Base-by-base conservation (phyloP, 2,329 filamentous ascomycete genomes). In the Ophiostoma himal-ulmi region DNA sequence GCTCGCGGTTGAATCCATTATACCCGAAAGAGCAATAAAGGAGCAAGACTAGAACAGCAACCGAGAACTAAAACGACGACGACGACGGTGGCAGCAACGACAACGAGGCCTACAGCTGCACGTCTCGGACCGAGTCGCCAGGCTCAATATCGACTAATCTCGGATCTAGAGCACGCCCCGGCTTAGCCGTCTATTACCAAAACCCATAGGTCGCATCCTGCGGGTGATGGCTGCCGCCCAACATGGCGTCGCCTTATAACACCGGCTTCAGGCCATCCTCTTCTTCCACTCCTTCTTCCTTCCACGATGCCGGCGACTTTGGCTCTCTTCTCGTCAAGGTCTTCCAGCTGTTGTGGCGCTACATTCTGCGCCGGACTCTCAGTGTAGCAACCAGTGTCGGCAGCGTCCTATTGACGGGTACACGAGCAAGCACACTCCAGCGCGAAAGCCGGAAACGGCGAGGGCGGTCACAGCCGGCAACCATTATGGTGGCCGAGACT, bases 211-310 rank as follows among this genome's bases (percentile, higher is more conserved):
- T n/a, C 41, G 37, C 64, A 67, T 6, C 65, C 65, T 44, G 65
- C 36, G 68, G 57, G 69, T 66, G 64, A 78, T 78, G 77, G 77
- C 77, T 73, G 71, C 72, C 73, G 73, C 67, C 20, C 48, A 75
- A 72, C 76, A 80, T 80, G 78, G 78, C 79, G 76, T 77, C 78
- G 77, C 77, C 78, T 75, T 79, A 80, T 79, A 80, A 76, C 76
- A 79, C 75, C 73, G 76, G 76, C 73, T 73, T 68, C 67, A 37
- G 64, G 52, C 54, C 72, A 39, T 62, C 67, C 11, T 57, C 41
- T 11, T 48, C 44, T 8, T 20, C 20, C 20, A 20, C 48, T 30
- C 41, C 41, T 17, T 67, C 48, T 3, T 37, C 41, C 65, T 72
- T 73, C 71, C 72, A 72, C 72, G 69, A 71, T 67, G 73, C 72